phyloP scores from a whole-genome alignment of 2,329 filamentous ascomycete genomes.

The Colletotrichum spinosum region DNA sequence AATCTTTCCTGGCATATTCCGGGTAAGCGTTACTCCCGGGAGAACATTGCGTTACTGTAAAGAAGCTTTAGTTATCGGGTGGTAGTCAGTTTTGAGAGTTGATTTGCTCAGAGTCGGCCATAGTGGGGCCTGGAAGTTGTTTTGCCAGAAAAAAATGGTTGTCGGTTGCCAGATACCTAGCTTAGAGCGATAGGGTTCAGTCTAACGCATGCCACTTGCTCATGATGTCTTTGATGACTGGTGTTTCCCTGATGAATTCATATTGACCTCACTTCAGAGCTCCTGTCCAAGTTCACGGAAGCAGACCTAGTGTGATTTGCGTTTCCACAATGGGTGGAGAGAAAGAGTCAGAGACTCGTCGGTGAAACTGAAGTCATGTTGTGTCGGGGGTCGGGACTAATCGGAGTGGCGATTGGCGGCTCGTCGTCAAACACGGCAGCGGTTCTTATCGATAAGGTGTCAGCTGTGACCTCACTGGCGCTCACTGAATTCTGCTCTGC shows the following conservation, averaged over 20 bases:
- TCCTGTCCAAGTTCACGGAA: not conserved
- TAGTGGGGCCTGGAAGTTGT: not conserved
- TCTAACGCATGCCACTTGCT: conserved; percentile 23
- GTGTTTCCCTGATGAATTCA: not conserved
- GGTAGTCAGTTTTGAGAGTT: not conserved
- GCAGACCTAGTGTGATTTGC: not conserved
- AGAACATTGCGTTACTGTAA: not conserved
- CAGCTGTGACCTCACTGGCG: conserved; percentile 27
- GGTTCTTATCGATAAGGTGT: conserved; percentile 30
- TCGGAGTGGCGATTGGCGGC: conserved; percentile 18
- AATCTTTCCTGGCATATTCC: not conserved
- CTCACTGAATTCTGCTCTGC: conserved; percentile 29
- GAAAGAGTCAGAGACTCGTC: not conserved
- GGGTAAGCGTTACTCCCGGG: not conserved
- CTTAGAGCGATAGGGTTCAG: conserved; percentile 18
- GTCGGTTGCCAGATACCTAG: conserved; percentile 22
- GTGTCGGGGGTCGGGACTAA: conserved; percentile 28
- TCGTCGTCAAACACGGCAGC: no score
- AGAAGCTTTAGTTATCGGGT: conserved; percentile 2
- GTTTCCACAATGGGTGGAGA: conserved; percentile 23
- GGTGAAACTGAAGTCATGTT: conserved; percentile 3
- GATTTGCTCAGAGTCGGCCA: conserved; percentile 8
- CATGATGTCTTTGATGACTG: not conserved
- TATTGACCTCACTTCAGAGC: no score
- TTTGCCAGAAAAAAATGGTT: not conserved